A percentile compares a stretch with the other conserved stretches of the same genome.
Conservation (phyloP, 495 filamentous ascomycete genomes). For the Extremus antarcticus region DNA sequence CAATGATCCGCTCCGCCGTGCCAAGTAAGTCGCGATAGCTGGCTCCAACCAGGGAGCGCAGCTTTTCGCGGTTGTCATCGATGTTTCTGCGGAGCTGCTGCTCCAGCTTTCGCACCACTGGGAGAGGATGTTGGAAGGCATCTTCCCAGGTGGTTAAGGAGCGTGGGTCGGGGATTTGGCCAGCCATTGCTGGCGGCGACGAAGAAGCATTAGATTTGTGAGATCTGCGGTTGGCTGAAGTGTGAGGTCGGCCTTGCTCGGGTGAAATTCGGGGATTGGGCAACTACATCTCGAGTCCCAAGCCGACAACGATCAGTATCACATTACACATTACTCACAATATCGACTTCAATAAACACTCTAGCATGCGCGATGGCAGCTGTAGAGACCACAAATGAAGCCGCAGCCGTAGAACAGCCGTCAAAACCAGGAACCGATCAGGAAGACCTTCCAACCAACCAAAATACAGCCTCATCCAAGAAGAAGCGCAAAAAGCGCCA, state of each 20-base stretch:
- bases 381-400: too few species aligned
- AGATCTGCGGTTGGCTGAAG: not conserved
- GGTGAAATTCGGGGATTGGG: not conserved
- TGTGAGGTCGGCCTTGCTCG: not conserved
- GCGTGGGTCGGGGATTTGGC: conserved; percentile 47
- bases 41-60: conserved; percentile 83
- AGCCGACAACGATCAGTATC: too few species aligned
- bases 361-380: too few species aligned
- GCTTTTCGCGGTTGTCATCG: conserved; percentile 72
- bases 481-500: not conserved
- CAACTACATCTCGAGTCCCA: too few species aligned
- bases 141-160: conserved; percentile 54
- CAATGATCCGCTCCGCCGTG: conserved; percentile 83
- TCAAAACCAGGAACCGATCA: too few species aligned
- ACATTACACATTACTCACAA: too few species aligned
- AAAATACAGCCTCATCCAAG: not conserved
- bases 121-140: conserved; percentile 56
- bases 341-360: too few species aligned
- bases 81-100: conserved; percentile 54
- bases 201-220: not conserved
- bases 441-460: too few species aligned
- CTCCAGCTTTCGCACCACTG: conserved; percentile 51
- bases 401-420: too few species aligned
- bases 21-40: conserved; percentile 81
- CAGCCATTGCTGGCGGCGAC: conserved; percentile 37